Evolutionary conservation across 176 grass and related monocot genomes (phyloP), one percentile per base, ranked within the genome.

Genomic region (Chrysopogon serrulatus): DNA sequence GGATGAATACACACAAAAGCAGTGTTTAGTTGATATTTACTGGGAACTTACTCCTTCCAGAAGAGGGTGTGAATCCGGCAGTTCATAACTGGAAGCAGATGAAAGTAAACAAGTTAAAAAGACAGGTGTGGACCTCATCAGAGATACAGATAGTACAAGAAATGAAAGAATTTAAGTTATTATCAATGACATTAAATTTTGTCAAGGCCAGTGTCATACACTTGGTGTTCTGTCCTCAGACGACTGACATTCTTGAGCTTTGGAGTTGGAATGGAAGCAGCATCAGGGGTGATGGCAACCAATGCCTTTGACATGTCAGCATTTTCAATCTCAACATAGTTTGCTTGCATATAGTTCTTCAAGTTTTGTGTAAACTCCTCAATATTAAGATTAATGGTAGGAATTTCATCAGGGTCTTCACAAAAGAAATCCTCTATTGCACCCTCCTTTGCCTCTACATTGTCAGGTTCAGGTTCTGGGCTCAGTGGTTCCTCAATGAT

Each of bases 231-330:
- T 48, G 90, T 98, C 74, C 92, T 91, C 47, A 98, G 85, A 27
- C 95, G 91, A 83, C 89, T 93, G 49, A 95, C 44, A 62, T 98
- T 98, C 87, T 98, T 98, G 76, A 98, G 85, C 72, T 91, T 98
- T 39, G 82, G 85, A 77, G 84, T 92, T 85, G 95, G 95, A 72
- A 98, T 76, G 28, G 92, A 98, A 78, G 90, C 95, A 79, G 57
- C 87, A 68, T 91, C 88, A 71, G 95, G 84, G 27, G 82, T 84
- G 31, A 93, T 88, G 13, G 86, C 84, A 68, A 95, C 89, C 66
- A 98, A 78, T 39, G 92, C 91, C 79, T 84, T 90, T 21, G 90
- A 95, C 82, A 98, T 88, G 62, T 95, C 85, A 78, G 88, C 82
- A 73, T 91, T 87, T 86, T 86, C 80, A 73, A 93, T 81, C 65